Base-by-base conservation (phyloP, 345 rosid genomes). In the Salix dunnii region DNA sequence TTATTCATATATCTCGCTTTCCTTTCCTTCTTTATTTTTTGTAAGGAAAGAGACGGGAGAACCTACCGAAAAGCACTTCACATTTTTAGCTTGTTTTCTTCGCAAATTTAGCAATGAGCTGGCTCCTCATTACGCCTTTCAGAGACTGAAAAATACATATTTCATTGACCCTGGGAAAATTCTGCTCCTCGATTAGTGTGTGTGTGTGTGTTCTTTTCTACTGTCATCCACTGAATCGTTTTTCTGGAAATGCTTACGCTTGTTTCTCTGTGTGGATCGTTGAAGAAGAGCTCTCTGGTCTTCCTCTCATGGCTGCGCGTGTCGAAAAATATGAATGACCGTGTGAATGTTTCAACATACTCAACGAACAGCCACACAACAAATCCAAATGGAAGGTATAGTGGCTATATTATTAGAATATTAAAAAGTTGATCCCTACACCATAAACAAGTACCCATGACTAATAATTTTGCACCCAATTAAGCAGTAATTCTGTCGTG, bases 361-460 rank as follows among this genome's bases (percentile, higher is more conserved):
- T 80, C 81, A 79, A 78, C 88, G 76, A 87, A 82, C 83, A 85
- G 90, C 74, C 78, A 78, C 16, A 60, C 75, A 84, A 87, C 88
- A 84, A 86, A 81, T 38, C 58, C 68, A 71, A 20, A n/a, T 69
- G 71, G 68, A 69, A 75, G 72, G 67, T 75, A 17, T 31, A n/a
- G 31, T 25, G 71, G 71, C 58, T 38, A 68, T 69, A 60, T 58
- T 53, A 67, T 61, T 66, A 33, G 77, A 80, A 38, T 72, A 21
- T 63, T 71, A 75, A 21, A n/a, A 23, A 33, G 18, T 4, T 40
- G 51, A 62, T 30, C 33, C 49, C 49, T 46, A 46, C 17, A 13
- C 49, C 13, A 13, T 16, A 46, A 4, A 14, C 49, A 46, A 11
- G 49, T 11, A 14, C 49, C 49, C 49, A 12, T 46, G 49, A 46